phyloP scores from a whole-genome alignment of 805 yeast species.

The Metschnikowia matae region DNA sequence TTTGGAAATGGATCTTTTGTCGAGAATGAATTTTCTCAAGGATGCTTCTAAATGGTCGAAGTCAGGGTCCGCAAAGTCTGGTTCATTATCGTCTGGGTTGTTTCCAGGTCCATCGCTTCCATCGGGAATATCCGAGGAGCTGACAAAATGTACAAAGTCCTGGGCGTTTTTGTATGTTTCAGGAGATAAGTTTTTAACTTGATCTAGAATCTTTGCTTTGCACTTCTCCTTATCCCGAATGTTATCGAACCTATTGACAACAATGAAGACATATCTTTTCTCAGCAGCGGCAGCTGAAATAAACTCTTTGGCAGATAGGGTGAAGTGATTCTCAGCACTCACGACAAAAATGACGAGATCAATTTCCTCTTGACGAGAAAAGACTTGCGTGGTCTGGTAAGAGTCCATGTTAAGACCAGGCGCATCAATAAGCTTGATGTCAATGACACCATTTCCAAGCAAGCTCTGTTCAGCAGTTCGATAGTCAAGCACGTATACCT shows the following conservation, averaged over 20 bases:
- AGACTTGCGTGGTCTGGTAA: conserved; percentile 89
- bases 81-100: conserved; percentile 22
- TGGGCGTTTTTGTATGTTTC: conserved; percentile 82
- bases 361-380: conserved; percentile 94
- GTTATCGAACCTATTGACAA: conserved; percentile 86
- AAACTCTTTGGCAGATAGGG: conserved; percentile 90
- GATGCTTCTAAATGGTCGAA: conserved; percentile 84
- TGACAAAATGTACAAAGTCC: conserved; percentile 93
- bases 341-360: conserved; percentile 95
- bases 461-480: conserved; percentile 66
- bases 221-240: conserved; percentile 81
- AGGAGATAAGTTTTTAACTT: conserved; percentile 80
- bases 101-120: conserved; percentile 32
- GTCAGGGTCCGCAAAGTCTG: conserved; percentile 48
- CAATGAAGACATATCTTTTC: conserved; percentile 87
- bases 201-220: conserved; percentile 70
- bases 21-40: conserved; percentile 77
- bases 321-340: conserved; percentile 92
- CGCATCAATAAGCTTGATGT: conserved; percentile 90
- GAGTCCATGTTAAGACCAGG: conserved; percentile 95
- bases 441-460: conserved; percentile 84
- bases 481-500: conserved; percentile 77
- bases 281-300: conserved; percentile 87
- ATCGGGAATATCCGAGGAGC: conserved; percentile 51
- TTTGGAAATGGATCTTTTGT: conserved; percentile 85